Conservation (phyloP, 108 stramenopile species). For the Cylindrotheca closterium region DNA sequence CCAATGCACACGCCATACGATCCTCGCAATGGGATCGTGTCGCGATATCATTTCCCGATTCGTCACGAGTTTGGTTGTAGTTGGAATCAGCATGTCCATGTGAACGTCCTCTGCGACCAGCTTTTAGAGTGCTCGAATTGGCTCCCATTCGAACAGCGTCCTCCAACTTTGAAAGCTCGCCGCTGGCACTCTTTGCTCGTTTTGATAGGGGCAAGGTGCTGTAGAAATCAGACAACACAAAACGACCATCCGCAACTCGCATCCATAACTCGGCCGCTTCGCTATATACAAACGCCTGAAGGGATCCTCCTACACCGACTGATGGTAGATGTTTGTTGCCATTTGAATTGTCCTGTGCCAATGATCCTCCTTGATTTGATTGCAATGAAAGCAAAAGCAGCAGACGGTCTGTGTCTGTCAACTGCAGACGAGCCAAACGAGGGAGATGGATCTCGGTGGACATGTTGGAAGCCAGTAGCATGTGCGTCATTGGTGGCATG, state of each 20-base stretch:
- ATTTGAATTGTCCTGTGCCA: constrained; percentile 12
- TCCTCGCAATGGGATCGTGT: constrained; percentile 87
- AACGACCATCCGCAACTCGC: constrained; percentile 75
- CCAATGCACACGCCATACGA: constrained; percentile 81
- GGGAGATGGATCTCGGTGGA: constrained; percentile 38
- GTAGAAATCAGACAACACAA: constrained; percentile 86
- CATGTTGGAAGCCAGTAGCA: constrained; percentile 45
- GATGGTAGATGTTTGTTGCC: not conserved
- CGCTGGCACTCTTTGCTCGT: constrained; percentile 19
- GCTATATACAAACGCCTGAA: constrained; percentile 82
- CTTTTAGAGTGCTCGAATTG: constrained; percentile 31
- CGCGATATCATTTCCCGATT: constrained; percentile 29
- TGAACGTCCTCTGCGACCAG: constrained; percentile 29
- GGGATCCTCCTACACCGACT: constrained; percentile 53
- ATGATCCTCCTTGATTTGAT: constrained; percentile 1
- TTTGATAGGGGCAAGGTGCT: constrained; percentile 39
- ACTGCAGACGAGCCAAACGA: constrained; percentile 61
- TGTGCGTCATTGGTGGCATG: constrained; percentile 78
- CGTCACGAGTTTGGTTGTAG: constrained; percentile 10
- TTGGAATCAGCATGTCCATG: constrained; percentile 17
- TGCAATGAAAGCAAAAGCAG: constrained; percentile 61
- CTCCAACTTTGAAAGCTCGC: constrained; percentile 63
- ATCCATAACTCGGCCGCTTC: constrained; percentile 71
- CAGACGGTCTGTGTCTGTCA: constrained; percentile 65
- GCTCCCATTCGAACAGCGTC: constrained; percentile 57